phyloP scores from a whole-genome alignment of 2,329 filamentous ascomycete species.

The Claviceps sp. region DNA sequence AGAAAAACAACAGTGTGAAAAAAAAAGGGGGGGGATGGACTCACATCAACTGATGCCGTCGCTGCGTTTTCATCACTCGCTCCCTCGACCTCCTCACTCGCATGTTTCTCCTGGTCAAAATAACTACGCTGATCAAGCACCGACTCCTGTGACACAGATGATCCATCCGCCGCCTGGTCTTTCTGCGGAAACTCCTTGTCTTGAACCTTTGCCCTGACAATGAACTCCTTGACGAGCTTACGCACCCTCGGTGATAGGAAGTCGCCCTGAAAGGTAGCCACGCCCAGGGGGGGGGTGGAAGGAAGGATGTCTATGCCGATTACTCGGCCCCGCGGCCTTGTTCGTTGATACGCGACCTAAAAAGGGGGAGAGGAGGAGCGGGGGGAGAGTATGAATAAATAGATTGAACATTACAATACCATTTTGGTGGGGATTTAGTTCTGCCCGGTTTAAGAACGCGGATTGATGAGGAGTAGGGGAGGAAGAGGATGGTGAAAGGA shows the following conservation, averaged over 20 bases:
- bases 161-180: constrained; percentile 4
- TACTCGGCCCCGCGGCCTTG: constrained; percentile 62
- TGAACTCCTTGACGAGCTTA: constrained; percentile 61
- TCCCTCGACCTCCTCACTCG: constrained; percentile 11
- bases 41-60: constrained; percentile 48
- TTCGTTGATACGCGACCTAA: constrained; percentile 70
- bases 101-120: constrained; percentile 48
- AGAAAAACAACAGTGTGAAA: not conserved
- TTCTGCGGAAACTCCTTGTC: constrained; percentile 2
- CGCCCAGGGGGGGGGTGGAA: constrained; percentile 76
- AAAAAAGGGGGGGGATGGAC: constrained; percentile 11
- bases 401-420: not conserved
- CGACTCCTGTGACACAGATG: constrained; percentile 10
- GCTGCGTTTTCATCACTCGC: constrained; percentile 9
- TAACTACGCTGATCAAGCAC: constrained; percentile 40
- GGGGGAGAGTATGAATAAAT: not conserved
- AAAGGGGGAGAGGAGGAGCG: not conserved
- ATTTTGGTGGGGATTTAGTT: not conserved
- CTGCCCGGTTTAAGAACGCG: not conserved
- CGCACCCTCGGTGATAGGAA: constrained; percentile 69
- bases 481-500: not conserved
- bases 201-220: constrained; percentile 41
- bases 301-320: constrained; percentile 92
- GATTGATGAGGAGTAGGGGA: not conserved
- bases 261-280: constrained; percentile 91